These are phyloP conservation scores for Maudiozyma serrabonitensis DNA, from an alignment of 805 yeast genomes.

Conservation along the genomic window DNA sequence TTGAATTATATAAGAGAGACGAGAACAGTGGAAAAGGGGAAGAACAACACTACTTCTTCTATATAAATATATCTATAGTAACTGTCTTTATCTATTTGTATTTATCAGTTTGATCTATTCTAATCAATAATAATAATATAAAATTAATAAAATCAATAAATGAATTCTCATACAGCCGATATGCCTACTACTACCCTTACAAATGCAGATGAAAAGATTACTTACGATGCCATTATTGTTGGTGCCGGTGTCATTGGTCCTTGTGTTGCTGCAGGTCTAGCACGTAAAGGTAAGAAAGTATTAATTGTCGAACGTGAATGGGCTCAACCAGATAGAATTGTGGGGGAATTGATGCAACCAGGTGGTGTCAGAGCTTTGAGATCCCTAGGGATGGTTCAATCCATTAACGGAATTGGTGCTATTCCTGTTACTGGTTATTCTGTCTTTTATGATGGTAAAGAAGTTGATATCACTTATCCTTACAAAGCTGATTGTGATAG, in stretches of 20 bases:
- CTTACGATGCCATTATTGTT: constrained; percentile 75
- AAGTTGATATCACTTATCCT: constrained; percentile 62
- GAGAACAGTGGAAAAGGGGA: too few species aligned
- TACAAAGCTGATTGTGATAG: constrained; percentile 41
- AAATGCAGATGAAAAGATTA: constrained; percentile 23
- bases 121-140: too few species aligned
- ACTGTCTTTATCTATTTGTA: too few species aligned
- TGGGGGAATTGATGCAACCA: constrained; percentile 95
- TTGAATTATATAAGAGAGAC: too few species aligned
- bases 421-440: constrained; percentile 72
- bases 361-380: constrained; percentile 82
- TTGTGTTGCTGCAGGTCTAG: constrained; percentile 79
- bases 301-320: constrained; percentile 75
- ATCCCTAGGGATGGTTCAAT: constrained; percentile 73
- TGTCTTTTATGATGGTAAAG: constrained; percentile 52
- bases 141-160: not conserved
- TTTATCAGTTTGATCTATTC: too few species aligned
- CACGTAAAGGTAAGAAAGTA: constrained; percentile 81
- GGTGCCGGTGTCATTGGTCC: constrained; percentile 99
- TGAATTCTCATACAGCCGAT: not conserved
- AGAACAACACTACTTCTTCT: too few species aligned
- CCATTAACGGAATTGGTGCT: constrained; percentile 45
- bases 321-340: constrained; percentile 88
- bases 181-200: constrained; percentile 6
- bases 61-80: too few species aligned